Evolutionary conservation across 805 yeast species (phyloP).

Genomic region (Yarrowia sp.): DNA sequence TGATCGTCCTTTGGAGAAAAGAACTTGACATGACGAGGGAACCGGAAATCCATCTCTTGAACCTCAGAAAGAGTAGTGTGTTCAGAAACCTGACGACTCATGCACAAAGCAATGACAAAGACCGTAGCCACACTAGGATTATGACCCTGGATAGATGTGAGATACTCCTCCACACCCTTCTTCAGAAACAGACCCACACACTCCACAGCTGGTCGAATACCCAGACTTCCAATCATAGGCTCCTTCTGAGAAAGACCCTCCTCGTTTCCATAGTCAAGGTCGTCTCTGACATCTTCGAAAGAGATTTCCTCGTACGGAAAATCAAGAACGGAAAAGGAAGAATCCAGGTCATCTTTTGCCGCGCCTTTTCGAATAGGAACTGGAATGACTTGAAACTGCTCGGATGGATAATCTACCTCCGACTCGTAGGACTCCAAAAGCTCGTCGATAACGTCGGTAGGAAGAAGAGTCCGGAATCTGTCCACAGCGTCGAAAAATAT

Average conservation of each 20-base stretch:
- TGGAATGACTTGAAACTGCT: neutral
- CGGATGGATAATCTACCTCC: neutral
- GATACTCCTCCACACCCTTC: neutral
- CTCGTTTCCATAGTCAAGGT: neutral
- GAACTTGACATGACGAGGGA: conserved; percentile 1
- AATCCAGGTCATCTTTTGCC: too few relatives aligned
- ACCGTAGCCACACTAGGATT: neutral
- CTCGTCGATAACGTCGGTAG: neutral
- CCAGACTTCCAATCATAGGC: neutral
- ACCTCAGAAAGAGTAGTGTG: neutral
- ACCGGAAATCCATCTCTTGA: neutral
- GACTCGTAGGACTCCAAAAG: neutral
- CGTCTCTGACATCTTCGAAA: neutral
- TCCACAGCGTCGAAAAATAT: neutral
- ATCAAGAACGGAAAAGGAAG: neutral
- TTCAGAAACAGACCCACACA: neutral
- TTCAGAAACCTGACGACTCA: neutral
- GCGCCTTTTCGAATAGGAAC: neutral
- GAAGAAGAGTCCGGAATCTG: neutral
- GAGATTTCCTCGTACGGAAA: neutral
- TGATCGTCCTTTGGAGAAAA: neutral
- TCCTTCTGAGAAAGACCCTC: neutral
- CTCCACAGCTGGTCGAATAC: neutral
- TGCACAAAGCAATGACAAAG: neutral
- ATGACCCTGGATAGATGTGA: neutral